Evolutionary conservation across 192 early-diverging fungal species (phyloP), one percentile per base, ranked within the genome.

Genomic region (Gonapodya prolifera): DNA sequence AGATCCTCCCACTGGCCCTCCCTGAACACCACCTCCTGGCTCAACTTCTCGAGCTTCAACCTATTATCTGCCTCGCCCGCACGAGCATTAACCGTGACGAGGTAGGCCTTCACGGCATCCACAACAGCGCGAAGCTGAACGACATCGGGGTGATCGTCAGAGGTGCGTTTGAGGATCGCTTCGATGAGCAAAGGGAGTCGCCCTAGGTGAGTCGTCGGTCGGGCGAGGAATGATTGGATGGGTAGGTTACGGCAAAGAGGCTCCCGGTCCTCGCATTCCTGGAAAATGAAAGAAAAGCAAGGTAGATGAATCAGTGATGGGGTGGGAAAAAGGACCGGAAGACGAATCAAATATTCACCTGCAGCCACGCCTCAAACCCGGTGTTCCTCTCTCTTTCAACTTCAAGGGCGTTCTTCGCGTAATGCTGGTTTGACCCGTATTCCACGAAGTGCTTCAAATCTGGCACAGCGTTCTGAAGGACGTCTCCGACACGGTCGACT

Each of bases 11-110:
- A 74, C 61, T 87, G 85, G 35, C 85, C 84, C 16, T 78, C 30
- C 81, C 2, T 75, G 35, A 79, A 75, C 29, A 76, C 2, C 69
- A 70, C 69, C 77, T n/a, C 13, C 45, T 69, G 45, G 45, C n/a
- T 69, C 45, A 69, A n/a, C 45, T 69, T 8, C 13, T 69, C n/a
- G 13, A 98, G 83, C 77, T 93, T 92, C 79, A 98, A 87, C 30
- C 85, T 83, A 83, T 96, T 96, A 82, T 96, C 91, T 1, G 95
- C 89, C 83, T 90, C 91, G 28, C 96, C 96, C 1, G 94, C 91
- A 80, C 94, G 94, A n/a, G 84, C 75, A 81, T 98, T 96, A 79
- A 98, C 91, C 36, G 87, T 88, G 70, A 83, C 81, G 70, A 96
- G 84, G 79, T 94, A 88, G 33, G 87, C 87, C 77, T 88, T 87